phyloP scores from a whole-genome alignment of 73 alveolate genomes.

The Breviolum minutum region DNA sequence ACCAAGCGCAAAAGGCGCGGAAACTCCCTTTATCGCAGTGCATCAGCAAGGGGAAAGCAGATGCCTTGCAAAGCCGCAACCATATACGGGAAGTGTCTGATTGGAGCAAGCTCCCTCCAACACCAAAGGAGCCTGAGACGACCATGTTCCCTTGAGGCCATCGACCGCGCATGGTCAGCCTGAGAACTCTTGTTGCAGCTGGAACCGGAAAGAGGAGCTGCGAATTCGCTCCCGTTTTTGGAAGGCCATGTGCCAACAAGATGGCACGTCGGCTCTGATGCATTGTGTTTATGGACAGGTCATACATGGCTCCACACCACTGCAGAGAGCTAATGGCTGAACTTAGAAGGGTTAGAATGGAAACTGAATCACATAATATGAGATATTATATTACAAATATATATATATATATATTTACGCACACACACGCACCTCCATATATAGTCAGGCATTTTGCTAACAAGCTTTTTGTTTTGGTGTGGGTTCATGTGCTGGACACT shows the following conservation, averaged over 20 bases:
- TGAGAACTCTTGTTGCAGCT: conserved; percentile 20
- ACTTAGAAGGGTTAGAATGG: too few relatives aligned
- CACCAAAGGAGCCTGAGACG: conserved; percentile 65
- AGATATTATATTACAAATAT: too few relatives aligned
- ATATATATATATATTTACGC: too few relatives aligned
- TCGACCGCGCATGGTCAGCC: not conserved
- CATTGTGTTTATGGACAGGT: conserved; percentile 1
- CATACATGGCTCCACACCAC: conserved; percentile 12
- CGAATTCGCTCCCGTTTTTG: not conserved
- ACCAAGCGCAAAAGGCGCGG: not conserved
- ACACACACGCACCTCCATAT: too few relatives aligned
- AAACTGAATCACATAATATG: too few relatives aligned
- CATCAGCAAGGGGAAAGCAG: conserved; percentile 41
- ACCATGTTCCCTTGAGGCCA: conserved; percentile 33
- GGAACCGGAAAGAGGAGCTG: not conserved
- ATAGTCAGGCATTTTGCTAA: not conserved
- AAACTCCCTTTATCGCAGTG: conserved; percentile 56
- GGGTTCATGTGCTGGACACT: not conserved
- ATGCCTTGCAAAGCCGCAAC: conserved; percentile 29
- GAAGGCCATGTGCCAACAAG: conserved; percentile 29
- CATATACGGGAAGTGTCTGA: conserved; percentile 56
- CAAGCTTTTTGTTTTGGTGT: not conserved
- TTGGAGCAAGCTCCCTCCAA: conserved; percentile 64
- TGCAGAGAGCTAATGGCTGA: too few relatives aligned
- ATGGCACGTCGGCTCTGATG: conserved; percentile 17